These are phyloP conservation scores for Eucalyptus polyanthemos DNA, from an alignment of 345 rosid species.

Conservation along the genomic window DNA sequence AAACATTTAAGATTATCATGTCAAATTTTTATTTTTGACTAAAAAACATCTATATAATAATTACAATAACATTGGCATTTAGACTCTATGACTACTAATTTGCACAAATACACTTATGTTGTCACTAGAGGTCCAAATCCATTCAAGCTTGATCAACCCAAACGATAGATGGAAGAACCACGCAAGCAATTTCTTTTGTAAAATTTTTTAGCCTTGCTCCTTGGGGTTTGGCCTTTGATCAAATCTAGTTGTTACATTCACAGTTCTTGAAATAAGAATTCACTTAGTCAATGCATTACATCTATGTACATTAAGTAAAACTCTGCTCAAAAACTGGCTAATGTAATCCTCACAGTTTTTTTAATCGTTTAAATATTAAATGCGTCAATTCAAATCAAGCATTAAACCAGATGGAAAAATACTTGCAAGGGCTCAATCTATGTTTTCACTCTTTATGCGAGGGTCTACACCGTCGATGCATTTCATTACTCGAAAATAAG, in stretches of 20 bases:
- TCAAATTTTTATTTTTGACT: accelerated
- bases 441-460: neutral
- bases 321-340: accelerated
- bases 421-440: neutral
- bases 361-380: no score
- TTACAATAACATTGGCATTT: accelerated
- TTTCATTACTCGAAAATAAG: neutral
- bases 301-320: no score
- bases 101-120: accelerated
- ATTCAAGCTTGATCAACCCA: neutral
- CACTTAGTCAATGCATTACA: accelerated
- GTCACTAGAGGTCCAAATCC: neutral
- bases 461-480: neutral
- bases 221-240: neutral
- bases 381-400: neutral
- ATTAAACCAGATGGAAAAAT: accelerated
- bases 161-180: neutral
- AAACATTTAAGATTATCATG: neutral
- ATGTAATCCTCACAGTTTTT: neutral
- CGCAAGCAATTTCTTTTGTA: neutral
- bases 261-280: no score
- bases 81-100: no score
- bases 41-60: accelerated
- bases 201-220: neutral
- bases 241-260: neutral